Conservation (phyloP, 768 basidiomycete species). For the Paxillus involutus region DNA sequence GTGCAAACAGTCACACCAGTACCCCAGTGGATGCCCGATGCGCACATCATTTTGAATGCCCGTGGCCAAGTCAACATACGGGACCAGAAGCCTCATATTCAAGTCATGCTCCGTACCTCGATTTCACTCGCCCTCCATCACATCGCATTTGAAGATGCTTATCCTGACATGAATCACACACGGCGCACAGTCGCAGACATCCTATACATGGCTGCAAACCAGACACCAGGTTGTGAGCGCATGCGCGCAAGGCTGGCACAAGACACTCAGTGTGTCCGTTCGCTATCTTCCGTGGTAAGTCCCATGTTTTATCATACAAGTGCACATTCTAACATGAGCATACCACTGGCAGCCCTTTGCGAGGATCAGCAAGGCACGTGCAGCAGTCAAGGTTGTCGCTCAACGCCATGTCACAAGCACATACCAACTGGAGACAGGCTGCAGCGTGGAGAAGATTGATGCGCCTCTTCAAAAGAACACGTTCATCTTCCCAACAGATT, state of each 20-base stretch:
- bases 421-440: too few relatives aligned
- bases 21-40: not conserved
- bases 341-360: too few relatives aligned
- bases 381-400: too few relatives aligned
- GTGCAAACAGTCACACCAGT: too few relatives aligned
- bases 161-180: not conserved
- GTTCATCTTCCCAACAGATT: too few relatives aligned
- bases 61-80: slow-evolving; percentile 11
- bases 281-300: not conserved
- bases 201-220: not conserved
- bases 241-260: not conserved
- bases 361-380: too few relatives aligned
- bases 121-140: not conserved
- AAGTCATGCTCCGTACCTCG: not conserved
- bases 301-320: too few relatives aligned
- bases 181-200: not conserved
- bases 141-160: not conserved
- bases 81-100: not conserved
- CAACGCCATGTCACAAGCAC: too few relatives aligned
- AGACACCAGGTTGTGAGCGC: not conserved
- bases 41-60: slow-evolving; percentile 2
- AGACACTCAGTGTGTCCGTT: not conserved
- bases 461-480: too few relatives aligned
- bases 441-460: too few relatives aligned
- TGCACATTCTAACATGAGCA: too few relatives aligned